These are phyloP conservation scores for Colletotrichum musicola DNA, from an alignment of 2,329 filamentous ascomycete genomes.

Conservation along the genomic window DNA sequence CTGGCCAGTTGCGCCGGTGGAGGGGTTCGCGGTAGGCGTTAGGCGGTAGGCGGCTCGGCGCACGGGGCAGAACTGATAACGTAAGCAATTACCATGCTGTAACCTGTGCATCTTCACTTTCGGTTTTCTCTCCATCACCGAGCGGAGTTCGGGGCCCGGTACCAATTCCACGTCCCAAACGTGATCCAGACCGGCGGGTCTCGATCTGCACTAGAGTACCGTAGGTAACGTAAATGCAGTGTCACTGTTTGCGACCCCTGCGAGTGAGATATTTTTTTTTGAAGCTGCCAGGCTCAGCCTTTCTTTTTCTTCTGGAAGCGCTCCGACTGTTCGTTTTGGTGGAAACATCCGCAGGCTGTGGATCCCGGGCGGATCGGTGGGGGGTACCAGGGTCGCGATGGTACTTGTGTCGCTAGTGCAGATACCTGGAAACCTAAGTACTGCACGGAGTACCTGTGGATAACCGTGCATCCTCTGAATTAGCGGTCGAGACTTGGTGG, in stretches of 20 bases:
- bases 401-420: too few species aligned
- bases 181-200: slow-evolving; percentile 1
- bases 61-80: background rate
- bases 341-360: slow-evolving; percentile 15
- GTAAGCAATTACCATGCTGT: background rate
- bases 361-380: slow-evolving; percentile 5
- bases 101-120: background rate
- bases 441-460: too few species aligned
- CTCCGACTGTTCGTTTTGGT: slow-evolving; percentile 10
- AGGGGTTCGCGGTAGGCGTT: background rate
- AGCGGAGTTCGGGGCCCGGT: slow-evolving; percentile 27
- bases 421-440: too few species aligned
- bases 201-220: slow-evolving; percentile 1
- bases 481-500: slow-evolving; percentile 6
- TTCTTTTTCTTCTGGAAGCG: slow-evolving; percentile 26
- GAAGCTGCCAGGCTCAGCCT: slow-evolving; percentile 6
- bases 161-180: background rate
- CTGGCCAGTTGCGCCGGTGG: slow-evolving; percentile 3
- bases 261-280: slow-evolving; percentile 7
- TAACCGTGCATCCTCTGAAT: background rate
- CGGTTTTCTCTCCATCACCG: background rate
- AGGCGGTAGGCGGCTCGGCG: background rate
- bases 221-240: background rate
- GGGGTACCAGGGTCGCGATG: background rate
- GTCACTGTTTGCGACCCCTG: background rate